phyloP scores from a whole-genome alignment of 129 eudicot genomes.

The carrot (Daucus carota) region DNA sequence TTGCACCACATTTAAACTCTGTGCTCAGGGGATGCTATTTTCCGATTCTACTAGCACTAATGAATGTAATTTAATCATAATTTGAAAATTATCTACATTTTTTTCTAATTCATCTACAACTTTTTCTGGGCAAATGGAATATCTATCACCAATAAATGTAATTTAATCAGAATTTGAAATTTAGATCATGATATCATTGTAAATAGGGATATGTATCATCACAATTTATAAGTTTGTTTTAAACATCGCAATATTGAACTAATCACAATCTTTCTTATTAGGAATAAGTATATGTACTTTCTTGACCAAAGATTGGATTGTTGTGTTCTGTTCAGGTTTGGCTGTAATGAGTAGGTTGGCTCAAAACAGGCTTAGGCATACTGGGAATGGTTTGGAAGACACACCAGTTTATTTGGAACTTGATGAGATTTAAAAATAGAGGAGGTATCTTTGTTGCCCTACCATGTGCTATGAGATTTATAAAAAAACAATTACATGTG shows the following conservation, averaged over 20 bases:
- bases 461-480: too few species aligned
- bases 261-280: background rate
- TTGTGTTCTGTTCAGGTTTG: constrained; percentile 32
- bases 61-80: too few species aligned
- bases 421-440: constrained; percentile 6
- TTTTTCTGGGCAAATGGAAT: too few species aligned
- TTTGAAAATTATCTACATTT: too few species aligned
- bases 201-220: background rate
- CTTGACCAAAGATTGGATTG: background rate
- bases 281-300: background rate
- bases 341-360: constrained; percentile 47
- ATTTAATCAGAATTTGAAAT: too few species aligned
- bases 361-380: constrained; percentile 22
- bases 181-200: background rate
- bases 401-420: constrained; percentile 31
- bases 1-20: too few species aligned
- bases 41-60: too few species aligned
- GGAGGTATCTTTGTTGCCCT: background rate
- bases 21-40: too few species aligned
- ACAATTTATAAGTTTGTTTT: too few species aligned
- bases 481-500: too few species aligned
- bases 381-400: constrained; percentile 27
- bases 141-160: too few species aligned
- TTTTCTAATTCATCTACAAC: too few species aligned
- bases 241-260: background rate